Base-by-base conservation (phyloP, 2,329 filamentous ascomycete species). In the Alternaria solani region DNA sequence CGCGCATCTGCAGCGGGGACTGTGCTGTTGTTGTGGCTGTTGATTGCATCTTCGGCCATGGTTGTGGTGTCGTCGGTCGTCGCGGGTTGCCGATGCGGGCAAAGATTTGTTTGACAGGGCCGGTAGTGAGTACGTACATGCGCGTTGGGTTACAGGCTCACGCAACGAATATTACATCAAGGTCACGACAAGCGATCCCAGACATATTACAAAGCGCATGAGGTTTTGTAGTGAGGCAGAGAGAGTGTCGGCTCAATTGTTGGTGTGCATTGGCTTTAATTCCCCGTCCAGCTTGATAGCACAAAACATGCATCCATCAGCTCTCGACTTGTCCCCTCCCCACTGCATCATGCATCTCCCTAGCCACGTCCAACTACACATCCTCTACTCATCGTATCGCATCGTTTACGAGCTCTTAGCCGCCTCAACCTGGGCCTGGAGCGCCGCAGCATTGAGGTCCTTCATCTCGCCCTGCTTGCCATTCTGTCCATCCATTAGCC, bases 381-480 rank as follows among this genome's bases (percentile, higher is more conserved):
- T 54, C 28, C 42, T 51, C 52, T 44, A 18, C 20, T 2, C 20
- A 23, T 23, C 20, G 20, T 23, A 18, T 51, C 55, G 48, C 34
- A 9, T 38, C 36, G n/a, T 49, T 54, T 75, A 73, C 58, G 73
- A 81, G 75, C 83, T 82, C 63, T 77, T 73, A 72, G 82, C 75
- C 28, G 80, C 78, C 69, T 83, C 78, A 55, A 82, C 82, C 64
- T 71, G 69, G 55, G 79, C 79, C 62, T 81, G 78, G 76, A 87
- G 86, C 62, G 68, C 60, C 42, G 84, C 86, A 58, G 81, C 75
- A 61, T 81, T 87, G 70, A 97, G 83, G 79, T 85, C 88, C 87
- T 92, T 91, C 77, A 85, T 71, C 48, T 98, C 94, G 80, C 93
- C 91, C 85, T 96, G 92, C 89, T 97, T 97, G 86, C 95, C 95